phyloP scores from a whole-genome alignment of 192 early-diverging fungal genomes.

The Podila horticola region DNA sequence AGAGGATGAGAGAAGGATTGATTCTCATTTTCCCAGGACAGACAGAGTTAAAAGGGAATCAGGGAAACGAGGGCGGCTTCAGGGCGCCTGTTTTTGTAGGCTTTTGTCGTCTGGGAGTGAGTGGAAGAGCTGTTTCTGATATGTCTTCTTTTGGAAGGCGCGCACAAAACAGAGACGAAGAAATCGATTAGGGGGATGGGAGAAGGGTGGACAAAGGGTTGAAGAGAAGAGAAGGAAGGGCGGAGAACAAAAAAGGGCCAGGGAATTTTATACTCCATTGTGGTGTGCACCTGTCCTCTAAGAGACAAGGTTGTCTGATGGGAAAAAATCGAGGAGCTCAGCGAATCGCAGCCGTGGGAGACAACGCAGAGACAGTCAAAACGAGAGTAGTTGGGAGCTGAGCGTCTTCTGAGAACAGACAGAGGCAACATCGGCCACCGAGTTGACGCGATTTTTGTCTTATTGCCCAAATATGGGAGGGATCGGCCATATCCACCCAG shows the following conservation, averaged over 20 bases:
- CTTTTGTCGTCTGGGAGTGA: not conserved
- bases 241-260: slow-evolving; percentile 3
- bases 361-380: not conserved
- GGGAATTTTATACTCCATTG: not conserved
- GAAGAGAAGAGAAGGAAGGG: not conserved
- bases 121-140: not conserved
- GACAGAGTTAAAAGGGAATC: not conserved
- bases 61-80: not conserved
- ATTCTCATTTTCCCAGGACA: not conserved
- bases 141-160: not conserved
- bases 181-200: not conserved
- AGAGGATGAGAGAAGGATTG: slow-evolving; percentile 12
- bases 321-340: not conserved
- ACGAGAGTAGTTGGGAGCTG: no score
- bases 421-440: no score
- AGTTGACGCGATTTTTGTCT: no score
- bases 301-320: not conserved
- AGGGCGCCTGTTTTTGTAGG: not conserved
- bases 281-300: no score
- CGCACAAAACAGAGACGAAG: not conserved
- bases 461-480: no score
- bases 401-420: no score
- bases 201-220: not conserved
- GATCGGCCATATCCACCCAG: no score
- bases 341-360: not conserved